Evolutionary conservation across 352 stramenopile species (phyloP).

Genomic region (Phytophthora ohioensis): DNA sequence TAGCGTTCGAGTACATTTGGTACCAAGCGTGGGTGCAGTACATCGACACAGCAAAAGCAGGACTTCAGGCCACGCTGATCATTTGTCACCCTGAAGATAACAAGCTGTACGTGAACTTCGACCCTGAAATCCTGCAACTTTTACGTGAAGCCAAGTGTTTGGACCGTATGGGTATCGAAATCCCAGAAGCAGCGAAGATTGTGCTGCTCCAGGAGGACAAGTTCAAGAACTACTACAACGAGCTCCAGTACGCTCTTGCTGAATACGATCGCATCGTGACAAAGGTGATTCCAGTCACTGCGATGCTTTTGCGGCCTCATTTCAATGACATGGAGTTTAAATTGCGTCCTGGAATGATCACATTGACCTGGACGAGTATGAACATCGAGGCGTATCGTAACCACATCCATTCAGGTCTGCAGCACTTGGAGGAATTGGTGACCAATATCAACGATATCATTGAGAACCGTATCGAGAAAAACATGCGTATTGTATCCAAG

Average conservation of each 20-base stretch:
- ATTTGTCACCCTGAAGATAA: constrained; percentile 98
- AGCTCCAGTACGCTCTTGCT: constrained; percentile 96
- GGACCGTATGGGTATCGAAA: constrained; percentile 98
- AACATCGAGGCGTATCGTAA: constrained; percentile 99
- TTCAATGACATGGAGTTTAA: constrained; percentile 99
- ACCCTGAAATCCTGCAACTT: constrained; percentile 98
- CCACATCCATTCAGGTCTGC: constrained; percentile 93
- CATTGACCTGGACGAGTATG: constrained; percentile 99
- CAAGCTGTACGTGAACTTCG: constrained; percentile 99
- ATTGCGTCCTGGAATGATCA: constrained; percentile 98
- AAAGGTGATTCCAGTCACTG: constrained; percentile 98
- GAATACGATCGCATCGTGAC: constrained; percentile 98
- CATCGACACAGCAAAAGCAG: constrained; percentile 98
- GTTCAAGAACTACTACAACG: constrained; percentile 99
- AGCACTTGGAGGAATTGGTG: constrained; percentile 97
- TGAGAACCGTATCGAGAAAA: constrained; percentile 99
- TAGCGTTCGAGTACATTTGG: constrained; percentile 99
- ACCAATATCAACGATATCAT: constrained; percentile 99
- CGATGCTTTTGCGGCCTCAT: constrained; percentile 95
- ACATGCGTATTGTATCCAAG: constrained; percentile 98
- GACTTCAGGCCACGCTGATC: constrained; percentile 98
- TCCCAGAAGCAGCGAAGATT: constrained; percentile 98
- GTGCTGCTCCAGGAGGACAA: constrained; percentile 98
- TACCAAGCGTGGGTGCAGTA: constrained; percentile 99
- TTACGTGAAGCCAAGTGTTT: constrained; percentile 98